These are phyloP conservation scores for Sphaerobolus stellatus DNA, from an alignment of 1,284 basidiomycete species.

Conservation along the genomic window DNA sequence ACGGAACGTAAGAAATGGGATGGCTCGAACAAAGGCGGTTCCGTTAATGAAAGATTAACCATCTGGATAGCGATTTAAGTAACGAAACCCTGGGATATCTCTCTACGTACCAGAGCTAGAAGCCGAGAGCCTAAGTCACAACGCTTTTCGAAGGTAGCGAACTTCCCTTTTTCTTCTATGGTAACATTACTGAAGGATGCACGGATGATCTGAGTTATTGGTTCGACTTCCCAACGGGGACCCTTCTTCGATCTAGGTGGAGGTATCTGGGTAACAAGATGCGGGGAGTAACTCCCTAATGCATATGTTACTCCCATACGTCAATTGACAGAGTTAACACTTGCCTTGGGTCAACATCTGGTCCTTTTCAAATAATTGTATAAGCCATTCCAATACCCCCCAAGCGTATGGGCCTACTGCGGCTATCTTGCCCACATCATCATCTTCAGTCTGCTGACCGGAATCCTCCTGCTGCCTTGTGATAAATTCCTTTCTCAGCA, in stretches of 20 bases:
- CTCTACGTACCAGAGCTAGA: constrained; percentile 5
- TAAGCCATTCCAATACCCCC: constrained; percentile 62
- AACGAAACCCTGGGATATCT: background rate
- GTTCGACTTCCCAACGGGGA: constrained; percentile 63
- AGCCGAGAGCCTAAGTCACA: constrained; percentile 6
- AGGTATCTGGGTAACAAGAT: constrained; percentile 67
- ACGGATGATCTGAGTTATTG: no score
- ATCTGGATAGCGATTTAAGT: background rate
- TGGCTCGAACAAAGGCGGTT: constrained; percentile 1
- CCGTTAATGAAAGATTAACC: constrained; percentile 9
- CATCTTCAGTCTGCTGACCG: constrained; percentile 19
- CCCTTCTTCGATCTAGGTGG: constrained; percentile 46
- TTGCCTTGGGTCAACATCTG: constrained; percentile 41
- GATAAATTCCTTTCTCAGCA: constrained; percentile 56
- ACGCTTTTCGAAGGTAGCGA: background rate
- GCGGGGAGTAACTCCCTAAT: constrained; percentile 54
- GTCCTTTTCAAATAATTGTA: constrained; percentile 66
- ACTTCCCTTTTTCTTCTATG: no score
- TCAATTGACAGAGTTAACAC: constrained; percentile 11
- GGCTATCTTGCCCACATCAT: constrained; percentile 23
- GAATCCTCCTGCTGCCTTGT: constrained; percentile 27
- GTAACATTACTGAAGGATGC: no score
- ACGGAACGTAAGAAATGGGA: background rate
- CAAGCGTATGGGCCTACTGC: constrained; percentile 60
- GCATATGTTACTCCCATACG: background rate